A percentile compares a stretch with the other conserved stretches of the same genome.
Evolutionary conservation across 208 protist genomes (phyloP).

Genomic region (Trypanosoma boissoni): DNA sequence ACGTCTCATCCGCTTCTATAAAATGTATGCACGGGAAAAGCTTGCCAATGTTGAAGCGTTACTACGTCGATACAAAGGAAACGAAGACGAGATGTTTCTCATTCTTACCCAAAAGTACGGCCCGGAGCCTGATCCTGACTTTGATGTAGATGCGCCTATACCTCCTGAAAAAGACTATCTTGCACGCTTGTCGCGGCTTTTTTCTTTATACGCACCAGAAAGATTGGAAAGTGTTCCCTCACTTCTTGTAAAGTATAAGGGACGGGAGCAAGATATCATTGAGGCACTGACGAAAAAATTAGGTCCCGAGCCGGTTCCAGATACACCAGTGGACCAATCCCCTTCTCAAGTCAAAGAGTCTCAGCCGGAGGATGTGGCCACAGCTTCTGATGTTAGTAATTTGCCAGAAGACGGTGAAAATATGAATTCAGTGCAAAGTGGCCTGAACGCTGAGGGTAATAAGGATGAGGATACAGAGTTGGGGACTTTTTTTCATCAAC

Average conservation of each 20-base stretch:
- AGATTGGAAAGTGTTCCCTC: constrained; percentile 3
- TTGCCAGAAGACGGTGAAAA: background rate
- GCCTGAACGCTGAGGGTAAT: too few species aligned
- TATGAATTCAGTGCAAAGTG: too few species aligned
- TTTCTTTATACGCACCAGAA: constrained; percentile 13
- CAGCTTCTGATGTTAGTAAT: background rate
- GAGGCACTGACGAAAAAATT: constrained; percentile 17
- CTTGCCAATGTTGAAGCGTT: constrained; percentile 15
- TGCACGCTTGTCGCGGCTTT: constrained; percentile 15
- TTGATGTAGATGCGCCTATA: constrained; percentile 11
- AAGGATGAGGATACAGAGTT: too few species aligned
- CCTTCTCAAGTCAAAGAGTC: too few species aligned
- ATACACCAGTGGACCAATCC: background rate
- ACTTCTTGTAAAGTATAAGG: constrained; percentile 13
- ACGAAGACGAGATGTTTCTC: constrained; percentile 25
- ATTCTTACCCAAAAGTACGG: constrained; percentile 28
- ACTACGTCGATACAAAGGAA: constrained; percentile 17
- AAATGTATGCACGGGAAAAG: constrained; percentile 25
- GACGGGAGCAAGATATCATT: constrained; percentile 21
- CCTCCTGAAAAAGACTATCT: constrained; percentile 6
- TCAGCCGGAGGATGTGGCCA: too few species aligned
- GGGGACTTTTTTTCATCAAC: background rate
- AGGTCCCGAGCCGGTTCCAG: constrained; percentile 22
- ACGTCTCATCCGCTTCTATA: constrained; percentile 27
- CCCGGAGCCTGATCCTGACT: constrained; percentile 21